Evolutionary conservation across 2,329 filamentous ascomycete species (phyloP).

Genomic region (Aureobasidium sp.): DNA sequence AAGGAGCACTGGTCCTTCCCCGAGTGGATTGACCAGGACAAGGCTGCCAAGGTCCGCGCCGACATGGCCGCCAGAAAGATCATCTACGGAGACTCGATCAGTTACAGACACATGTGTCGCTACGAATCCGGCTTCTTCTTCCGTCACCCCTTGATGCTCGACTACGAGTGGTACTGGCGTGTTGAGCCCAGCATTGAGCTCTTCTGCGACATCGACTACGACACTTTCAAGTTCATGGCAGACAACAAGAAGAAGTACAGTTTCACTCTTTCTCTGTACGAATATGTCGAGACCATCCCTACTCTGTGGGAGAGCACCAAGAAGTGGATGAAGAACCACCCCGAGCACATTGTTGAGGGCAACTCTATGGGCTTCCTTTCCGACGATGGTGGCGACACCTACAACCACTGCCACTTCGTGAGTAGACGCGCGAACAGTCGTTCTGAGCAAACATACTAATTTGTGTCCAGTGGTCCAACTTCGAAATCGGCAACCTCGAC

Average conservation of each 20-base stretch:
- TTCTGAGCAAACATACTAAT: slow-evolving; percentile 7
- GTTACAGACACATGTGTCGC: slow-evolving; percentile 98
- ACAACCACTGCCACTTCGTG: slow-evolving; percentile 97
- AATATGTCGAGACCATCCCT: slow-evolving; percentile 93
- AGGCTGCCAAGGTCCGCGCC: slow-evolving; percentile 80
- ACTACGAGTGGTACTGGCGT: slow-evolving; percentile 99
- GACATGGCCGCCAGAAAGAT: slow-evolving; percentile 93
- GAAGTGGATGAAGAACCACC: slow-evolving; percentile 86
- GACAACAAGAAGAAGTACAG: slow-evolving; percentile 98
- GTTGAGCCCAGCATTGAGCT: slow-evolving; percentile 96
- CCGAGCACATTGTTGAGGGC: slow-evolving; percentile 74
- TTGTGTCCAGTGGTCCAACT: slow-evolving; percentile 84
- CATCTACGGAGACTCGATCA: slow-evolving; percentile 95
- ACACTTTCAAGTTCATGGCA: slow-evolving; percentile 94
- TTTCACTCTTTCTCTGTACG: slow-evolving; percentile 90
- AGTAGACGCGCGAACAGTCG: slow-evolving; percentile 31
- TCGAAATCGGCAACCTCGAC: slow-evolving; percentile 88
- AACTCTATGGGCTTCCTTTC: slow-evolving; percentile 91
- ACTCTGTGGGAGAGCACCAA: slow-evolving; percentile 93
- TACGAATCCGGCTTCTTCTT: slow-evolving; percentile 99
- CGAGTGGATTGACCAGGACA: slow-evolving; percentile 89
- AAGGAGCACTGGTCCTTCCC: slow-evolving; percentile 97
- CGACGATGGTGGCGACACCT: slow-evolving; percentile 82
- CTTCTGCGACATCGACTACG: slow-evolving; percentile 91
- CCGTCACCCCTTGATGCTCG: slow-evolving; percentile 83